Base-by-base conservation (phyloP, 2,329 filamentous ascomycete species). In the Aspergillus sp. region DNA sequence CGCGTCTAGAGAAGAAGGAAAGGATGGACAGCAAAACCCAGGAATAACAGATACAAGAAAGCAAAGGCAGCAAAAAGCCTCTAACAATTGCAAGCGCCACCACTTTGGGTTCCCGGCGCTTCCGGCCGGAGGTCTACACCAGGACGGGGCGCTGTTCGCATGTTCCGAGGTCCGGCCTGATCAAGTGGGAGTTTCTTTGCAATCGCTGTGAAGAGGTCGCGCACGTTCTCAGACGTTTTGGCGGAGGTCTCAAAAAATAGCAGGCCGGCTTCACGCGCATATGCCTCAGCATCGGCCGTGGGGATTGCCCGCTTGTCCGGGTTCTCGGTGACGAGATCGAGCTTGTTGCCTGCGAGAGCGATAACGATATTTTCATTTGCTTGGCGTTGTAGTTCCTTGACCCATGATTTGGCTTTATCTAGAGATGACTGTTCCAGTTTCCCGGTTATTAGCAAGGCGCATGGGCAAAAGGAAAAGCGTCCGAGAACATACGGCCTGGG, bases 361-460 rank as follows among this genome's bases (percentile, higher is more conserved):
- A 99, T 99, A 77, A 99, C 93, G 76, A 99, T 99, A 79, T 98
- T 98, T 79, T 99, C 95, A 81, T 98, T 99, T 62, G 96, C 95
- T 80, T 99, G 95, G 73, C 95, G 89, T 78, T 99, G 95, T 55
- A 99, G 87, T 76, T 99, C 95, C 80, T 98, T 98, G 59, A 99
- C 93, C 95, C 95, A 99, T 45, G 93, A 90, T 79, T 99, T 99
- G 68, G 96, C 96, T 83, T 99, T 99, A 79, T 99, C 96, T 71
- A 99, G 83, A 48, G 95, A 99, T 64, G 93, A 86, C 95, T 99
- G 57, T 66, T 63, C 21, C 19, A 17, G n/a, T 21, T 49, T 52
- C 41, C 17, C 45, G 15, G 14, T 8, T 15, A 41, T 62, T 62
- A 62, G 59, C 37, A 41, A 48, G 37, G 35, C n/a, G 31, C 15